Conservation (phyloP, 2,329 filamentous ascomycete species). For the Aspergillus texensis region DNA sequence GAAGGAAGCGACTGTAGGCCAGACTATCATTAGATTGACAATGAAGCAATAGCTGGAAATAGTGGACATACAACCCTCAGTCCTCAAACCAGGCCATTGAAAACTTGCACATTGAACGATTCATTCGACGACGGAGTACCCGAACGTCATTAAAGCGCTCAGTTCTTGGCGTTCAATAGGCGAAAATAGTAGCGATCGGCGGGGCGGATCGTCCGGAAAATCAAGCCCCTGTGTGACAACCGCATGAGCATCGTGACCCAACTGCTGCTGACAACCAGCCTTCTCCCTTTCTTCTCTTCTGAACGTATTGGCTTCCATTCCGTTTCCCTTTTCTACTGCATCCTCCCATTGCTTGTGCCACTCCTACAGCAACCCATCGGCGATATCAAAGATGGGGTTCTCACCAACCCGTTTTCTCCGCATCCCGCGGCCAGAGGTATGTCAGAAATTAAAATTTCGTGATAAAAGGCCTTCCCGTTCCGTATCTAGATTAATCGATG, state of each 20-base stretch:
- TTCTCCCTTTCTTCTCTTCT: constrained; percentile 16
- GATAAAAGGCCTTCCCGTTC: background rate
- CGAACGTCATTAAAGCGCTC: background rate
- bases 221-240: constrained; percentile 19
- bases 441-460: constrained; percentile 15
- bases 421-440: constrained; percentile 54
- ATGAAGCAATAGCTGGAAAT: background rate
- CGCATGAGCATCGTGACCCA: background rate
- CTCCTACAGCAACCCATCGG: constrained; percentile 9
- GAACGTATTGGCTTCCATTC: constrained; percentile 17
- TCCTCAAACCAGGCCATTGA: background rate
- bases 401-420: constrained; percentile 46
- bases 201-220: constrained; percentile 27
- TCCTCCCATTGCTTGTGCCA: constrained; percentile 10
- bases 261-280: constrained; percentile 18
- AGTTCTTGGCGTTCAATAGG: constrained; percentile 5
- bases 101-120: background rate
- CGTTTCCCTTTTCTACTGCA: constrained; percentile 14
- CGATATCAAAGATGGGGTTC: constrained; percentile 38
- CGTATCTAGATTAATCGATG: background rate
- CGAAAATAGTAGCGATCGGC: constrained; percentile 24
- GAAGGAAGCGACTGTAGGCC: background rate
- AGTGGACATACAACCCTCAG: background rate
- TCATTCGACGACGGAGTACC: background rate
- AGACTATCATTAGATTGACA: too few relatives aligned